Percentiles rank a stretch among this genome's conserved stretches.
Conservation (phyloP, 768 basidiomycete species). For the Suillus subalutaceus region DNA sequence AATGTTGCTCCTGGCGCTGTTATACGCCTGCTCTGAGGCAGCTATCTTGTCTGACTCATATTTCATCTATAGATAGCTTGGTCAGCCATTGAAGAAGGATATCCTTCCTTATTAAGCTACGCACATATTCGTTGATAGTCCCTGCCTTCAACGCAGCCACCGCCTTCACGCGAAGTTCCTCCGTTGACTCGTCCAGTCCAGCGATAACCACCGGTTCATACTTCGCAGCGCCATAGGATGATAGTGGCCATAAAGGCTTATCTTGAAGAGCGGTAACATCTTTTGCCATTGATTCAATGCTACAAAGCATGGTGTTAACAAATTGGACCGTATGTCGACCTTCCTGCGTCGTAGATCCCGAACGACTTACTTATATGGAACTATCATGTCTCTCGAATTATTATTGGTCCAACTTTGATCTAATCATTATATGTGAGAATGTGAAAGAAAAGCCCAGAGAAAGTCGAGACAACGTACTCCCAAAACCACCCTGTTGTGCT, state of each 20-base stretch:
- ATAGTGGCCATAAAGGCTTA: constrained; percentile 78
- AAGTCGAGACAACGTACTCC: constrained; percentile 45
- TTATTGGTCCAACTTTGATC: constrained; percentile 46
- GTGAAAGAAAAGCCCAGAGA: constrained; percentile 14
- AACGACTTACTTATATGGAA: constrained; percentile 44
- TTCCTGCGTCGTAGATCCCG: not conserved
- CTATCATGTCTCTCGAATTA: constrained; percentile 24
- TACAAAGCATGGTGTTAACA: constrained; percentile 30
- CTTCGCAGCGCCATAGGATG: constrained; percentile 79
- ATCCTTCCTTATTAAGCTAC: constrained; percentile 27
- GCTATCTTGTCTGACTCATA: constrained; percentile 62
- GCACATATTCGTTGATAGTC: constrained; percentile 68
- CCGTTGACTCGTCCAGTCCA: constrained; percentile 72
- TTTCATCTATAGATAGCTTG: constrained; percentile 39
- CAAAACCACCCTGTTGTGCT: constrained; percentile 43
- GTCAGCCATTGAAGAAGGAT: not conserved
- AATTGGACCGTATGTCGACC: constrained; percentile 8
- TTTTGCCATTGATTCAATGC: constrained; percentile 59
- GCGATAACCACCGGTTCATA: constrained; percentile 65
- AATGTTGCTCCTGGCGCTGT: constrained; percentile 53
- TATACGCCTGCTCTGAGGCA: constrained; percentile 51
- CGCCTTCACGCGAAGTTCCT: constrained; percentile 77
- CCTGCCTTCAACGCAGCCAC: constrained; percentile 55
- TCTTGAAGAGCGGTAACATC: constrained; percentile 67
- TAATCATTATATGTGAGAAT: constrained; percentile 22